These are phyloP conservation scores for Fomitopsis pinicola DNA, from an alignment of 1,284 basidiomycete species.

Conservation along the genomic window DNA sequence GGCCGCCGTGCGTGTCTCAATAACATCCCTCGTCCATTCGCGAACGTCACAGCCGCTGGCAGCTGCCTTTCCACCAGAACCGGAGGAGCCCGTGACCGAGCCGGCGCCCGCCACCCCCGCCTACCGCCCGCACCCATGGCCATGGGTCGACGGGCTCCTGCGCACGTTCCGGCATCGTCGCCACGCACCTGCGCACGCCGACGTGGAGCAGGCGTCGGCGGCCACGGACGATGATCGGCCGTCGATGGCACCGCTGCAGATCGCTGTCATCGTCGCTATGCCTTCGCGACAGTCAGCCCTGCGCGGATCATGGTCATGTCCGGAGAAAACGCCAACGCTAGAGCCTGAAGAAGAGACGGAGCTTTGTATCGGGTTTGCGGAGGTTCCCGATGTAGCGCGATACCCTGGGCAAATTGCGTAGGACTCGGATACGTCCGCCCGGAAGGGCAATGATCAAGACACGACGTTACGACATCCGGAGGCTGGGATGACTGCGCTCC, in stretches of 20 bases:
- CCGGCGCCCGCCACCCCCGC: neutral
- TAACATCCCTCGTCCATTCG: neutral
- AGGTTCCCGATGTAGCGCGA: neutral
- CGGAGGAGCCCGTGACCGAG: neutral
- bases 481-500: neutral
- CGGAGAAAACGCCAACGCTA: neutral
- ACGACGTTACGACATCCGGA: neutral
- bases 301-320: neutral
- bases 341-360: neutral
- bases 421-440: neutral
- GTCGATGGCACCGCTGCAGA: neutral
- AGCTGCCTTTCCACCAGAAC: neutral
- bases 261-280: constrained; percentile 6
- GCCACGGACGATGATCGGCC: neutral
- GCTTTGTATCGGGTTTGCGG: constrained; percentile 4
- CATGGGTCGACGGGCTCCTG: neutral
- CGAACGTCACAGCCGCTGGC: neutral
- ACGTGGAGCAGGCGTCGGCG: neutral
- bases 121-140: neutral
- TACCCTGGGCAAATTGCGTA: neutral
- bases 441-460: neutral
- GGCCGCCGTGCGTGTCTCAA: neutral
- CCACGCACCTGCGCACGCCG: neutral
- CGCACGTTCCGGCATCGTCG: neutral
- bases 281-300: neutral